Conservation (phyloP, 2,329 filamentous ascomycete species). For the Monilinia aucupariae region DNA sequence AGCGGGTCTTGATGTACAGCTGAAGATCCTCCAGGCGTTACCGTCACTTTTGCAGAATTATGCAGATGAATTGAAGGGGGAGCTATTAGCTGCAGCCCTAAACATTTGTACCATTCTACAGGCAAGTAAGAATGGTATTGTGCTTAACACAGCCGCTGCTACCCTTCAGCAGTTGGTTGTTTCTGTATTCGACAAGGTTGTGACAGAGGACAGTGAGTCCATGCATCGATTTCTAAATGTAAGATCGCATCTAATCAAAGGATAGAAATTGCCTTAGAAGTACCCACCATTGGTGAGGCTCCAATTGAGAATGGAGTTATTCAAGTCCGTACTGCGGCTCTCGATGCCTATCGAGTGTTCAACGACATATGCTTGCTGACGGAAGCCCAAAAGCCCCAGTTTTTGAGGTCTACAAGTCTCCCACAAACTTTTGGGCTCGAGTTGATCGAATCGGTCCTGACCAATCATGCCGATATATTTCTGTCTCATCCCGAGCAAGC, state of each 20-base stretch:
- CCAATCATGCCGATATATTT: slow-evolving; percentile 79
- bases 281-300: slow-evolving; percentile 60
- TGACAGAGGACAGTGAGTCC: slow-evolving; percentile 67
- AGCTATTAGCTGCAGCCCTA: slow-evolving; percentile 73
- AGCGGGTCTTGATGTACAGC: slow-evolving; percentile 79
- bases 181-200: slow-evolving; percentile 87
- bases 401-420: slow-evolving; percentile 71
- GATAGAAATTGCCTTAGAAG: slow-evolving; percentile 41
- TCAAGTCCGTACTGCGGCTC: slow-evolving; percentile 66
- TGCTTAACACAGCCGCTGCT: slow-evolving; percentile 94
- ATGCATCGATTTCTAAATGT: background rate
- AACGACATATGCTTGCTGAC: slow-evolving; percentile 85
- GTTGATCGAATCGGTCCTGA: slow-evolving; percentile 83
- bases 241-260: slow-evolving; percentile 17
- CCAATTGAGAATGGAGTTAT: slow-evolving; percentile 60
- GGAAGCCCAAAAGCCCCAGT: slow-evolving; percentile 76
- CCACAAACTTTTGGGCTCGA: slow-evolving; percentile 83
- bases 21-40: slow-evolving; percentile 90
- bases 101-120: slow-evolving; percentile 91
- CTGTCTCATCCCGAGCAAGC: slow-evolving; percentile 72
- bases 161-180: slow-evolving; percentile 92
- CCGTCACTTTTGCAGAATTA: slow-evolving; percentile 91
- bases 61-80: slow-evolving; percentile 70
- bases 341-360: slow-evolving; percentile 83
- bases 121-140: slow-evolving; percentile 84